Evolutionary conservation across 139 green algal genomes (phyloP).

Genomic region (Micromonas pusilla): DNA sequence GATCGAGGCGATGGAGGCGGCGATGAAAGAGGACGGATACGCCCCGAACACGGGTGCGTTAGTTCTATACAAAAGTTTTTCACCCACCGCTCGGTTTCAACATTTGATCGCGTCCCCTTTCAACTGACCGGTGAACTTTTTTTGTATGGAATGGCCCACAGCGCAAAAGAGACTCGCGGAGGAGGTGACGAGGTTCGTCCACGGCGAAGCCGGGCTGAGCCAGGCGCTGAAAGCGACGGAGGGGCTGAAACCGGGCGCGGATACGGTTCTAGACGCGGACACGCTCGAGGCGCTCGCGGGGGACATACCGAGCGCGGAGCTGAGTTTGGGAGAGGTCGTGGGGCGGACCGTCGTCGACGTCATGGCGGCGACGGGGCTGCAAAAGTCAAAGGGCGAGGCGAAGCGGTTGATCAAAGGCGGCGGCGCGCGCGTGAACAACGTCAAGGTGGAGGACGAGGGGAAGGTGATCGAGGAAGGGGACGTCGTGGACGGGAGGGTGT

Average conservation of each 20-base stretch:
- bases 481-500: conserved; percentile 76
- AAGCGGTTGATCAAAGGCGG: conserved; percentile 66
- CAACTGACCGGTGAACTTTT: not conserved
- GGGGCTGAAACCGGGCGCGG: conserved; percentile 63
- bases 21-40: conserved; percentile 51
- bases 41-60: conserved; percentile 76
- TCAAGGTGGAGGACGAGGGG: conserved; percentile 62
- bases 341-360: conserved; percentile 65
- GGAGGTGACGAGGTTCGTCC: conserved; percentile 93
- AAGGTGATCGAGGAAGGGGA: conserved; percentile 52
- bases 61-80: too few relatives aligned
- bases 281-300: conserved; percentile 37
- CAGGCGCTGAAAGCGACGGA: conserved; percentile 80
- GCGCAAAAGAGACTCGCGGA: conserved; percentile 80
- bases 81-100: too few relatives aligned
- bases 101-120: too few relatives aligned
- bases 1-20: conserved; percentile 49
- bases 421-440: conserved; percentile 90
- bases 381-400: conserved; percentile 72
- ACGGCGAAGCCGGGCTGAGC: conserved; percentile 80
- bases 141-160: not conserved
- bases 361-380: conserved; percentile 66
- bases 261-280: conserved; percentile 68
- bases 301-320: conserved; percentile 55
- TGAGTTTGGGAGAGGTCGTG: conserved; percentile 51